phyloP scores from a whole-genome alignment of 2,329 filamentous ascomycete species.

The Gyromitra esculenta region DNA sequence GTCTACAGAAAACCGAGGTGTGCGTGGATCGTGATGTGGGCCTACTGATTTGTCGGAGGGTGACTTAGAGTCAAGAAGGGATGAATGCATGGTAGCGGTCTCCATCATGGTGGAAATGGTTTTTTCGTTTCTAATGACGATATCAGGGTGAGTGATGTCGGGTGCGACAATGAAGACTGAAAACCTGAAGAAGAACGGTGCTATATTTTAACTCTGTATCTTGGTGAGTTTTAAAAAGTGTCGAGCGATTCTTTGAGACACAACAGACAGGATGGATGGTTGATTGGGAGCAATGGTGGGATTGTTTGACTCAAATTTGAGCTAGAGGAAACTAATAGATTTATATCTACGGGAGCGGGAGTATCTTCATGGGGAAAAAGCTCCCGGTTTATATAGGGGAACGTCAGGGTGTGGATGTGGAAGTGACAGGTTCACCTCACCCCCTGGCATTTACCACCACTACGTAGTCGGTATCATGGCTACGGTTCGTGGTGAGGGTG shows the following conservation, averaged over 20 bases:
- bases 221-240: background rate
- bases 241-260: constrained; percentile 34
- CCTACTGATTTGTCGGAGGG: constrained; percentile 5
- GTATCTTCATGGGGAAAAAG: constrained; percentile 33
- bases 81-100: constrained; percentile 32
- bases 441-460: constrained; percentile 17
- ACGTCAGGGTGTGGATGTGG: constrained; percentile 33
- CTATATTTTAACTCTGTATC: constrained; percentile 15
- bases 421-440: constrained; percentile 22
- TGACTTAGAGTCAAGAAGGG: constrained; percentile 33
- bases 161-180: constrained; percentile 12
- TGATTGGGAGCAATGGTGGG: background rate
- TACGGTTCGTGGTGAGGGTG: constrained; percentile 16
- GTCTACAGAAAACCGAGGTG: constrained; percentile 41
- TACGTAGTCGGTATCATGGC: constrained; percentile 36
- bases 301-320: constrained; percentile 19
- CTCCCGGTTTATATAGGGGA: constrained; percentile 45
- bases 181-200: constrained; percentile 11
- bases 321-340: constrained; percentile 31
- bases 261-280: background rate
- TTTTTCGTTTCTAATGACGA: constrained; percentile 47
- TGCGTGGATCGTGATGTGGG: constrained; percentile 32
- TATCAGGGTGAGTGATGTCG: constrained; percentile 28
- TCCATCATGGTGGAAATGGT: constrained; percentile 45
- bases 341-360: constrained; percentile 44